Evolutionary conservation across 139 green algal species (phyloP).

Genomic region (Coccomyxa sp.): DNA sequence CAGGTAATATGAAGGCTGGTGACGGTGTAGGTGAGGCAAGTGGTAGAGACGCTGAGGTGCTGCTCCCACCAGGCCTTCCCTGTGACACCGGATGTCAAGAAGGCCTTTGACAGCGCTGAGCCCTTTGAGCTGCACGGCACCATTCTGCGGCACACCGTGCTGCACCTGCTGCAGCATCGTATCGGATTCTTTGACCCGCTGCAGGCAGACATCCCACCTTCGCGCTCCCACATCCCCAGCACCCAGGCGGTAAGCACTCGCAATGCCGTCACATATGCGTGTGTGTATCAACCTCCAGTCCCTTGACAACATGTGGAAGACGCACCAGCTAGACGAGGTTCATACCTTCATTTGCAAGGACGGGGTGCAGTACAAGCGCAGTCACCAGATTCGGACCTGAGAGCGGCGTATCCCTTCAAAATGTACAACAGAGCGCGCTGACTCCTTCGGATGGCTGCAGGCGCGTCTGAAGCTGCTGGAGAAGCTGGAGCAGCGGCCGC

Average conservation of each 20-base stretch:
- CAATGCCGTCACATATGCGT: too few species aligned
- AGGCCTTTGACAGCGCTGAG: conserved; percentile 23
- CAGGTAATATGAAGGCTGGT: too few species aligned
- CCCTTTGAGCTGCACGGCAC: conserved; percentile 30
- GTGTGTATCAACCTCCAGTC: too few species aligned
- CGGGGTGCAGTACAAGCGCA: too few species aligned
- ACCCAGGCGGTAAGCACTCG: conserved; percentile 17
- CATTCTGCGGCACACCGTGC: conserved; percentile 29
- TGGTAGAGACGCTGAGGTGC: conserved; percentile 45
- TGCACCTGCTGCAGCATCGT: conserved; percentile 39
- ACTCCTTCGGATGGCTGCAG: too few species aligned
- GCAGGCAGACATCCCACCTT: conserved; percentile 8
- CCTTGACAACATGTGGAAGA: too few species aligned
- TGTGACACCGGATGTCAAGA: conserved; percentile 35
- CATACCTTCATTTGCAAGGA: too few species aligned
- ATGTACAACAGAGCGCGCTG: too few species aligned
- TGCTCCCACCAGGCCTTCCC: conserved; percentile 56
- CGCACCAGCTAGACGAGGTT: too few species aligned
- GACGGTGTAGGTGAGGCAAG: too few species aligned
- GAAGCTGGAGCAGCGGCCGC: conserved; percentile 38
- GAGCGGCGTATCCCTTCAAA: too few species aligned
- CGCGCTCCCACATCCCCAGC: conserved; percentile 18
- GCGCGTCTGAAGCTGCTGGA: conserved; percentile 34
- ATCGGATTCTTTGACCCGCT: conserved; percentile 18
- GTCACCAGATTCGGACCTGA: too few species aligned